Evolutionary conservation across 768 basidiomycete species (phyloP).

Genomic region (Naganishia kalamii): DNA sequence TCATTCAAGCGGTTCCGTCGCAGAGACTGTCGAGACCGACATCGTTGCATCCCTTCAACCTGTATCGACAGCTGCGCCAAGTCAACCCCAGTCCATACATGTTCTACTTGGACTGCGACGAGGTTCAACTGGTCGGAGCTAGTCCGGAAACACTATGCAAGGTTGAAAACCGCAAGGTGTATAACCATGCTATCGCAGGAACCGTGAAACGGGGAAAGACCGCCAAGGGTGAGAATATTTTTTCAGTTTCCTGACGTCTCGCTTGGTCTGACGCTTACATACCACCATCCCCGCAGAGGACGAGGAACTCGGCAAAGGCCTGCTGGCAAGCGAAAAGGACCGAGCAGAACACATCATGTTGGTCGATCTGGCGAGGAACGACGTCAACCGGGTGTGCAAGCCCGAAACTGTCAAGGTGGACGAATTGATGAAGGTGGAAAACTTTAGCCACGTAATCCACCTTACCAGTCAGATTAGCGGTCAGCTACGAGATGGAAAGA

Average conservation of each 20-base stretch:
- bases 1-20: conserved; percentile 97
- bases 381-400: conserved; percentile 94
- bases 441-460: conserved; percentile 97
- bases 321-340: conserved; percentile 84
- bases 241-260: neutral
- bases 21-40: conserved; percentile 83
- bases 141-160: conserved; percentile 97
- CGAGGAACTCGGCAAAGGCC: conserved; percentile 62
- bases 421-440: conserved; percentile 84
- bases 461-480: conserved; percentile 93
- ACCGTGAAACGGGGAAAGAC: conserved; percentile 83
- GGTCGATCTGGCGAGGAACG: conserved; percentile 93
- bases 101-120: conserved; percentile 94
- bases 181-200: conserved; percentile 96
- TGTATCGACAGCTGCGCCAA: conserved; percentile 83
- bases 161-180: conserved; percentile 83
- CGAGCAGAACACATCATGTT: conserved; percentile 98
- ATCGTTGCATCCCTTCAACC: conserved; percentile 89
- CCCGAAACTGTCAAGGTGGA: conserved; percentile 94
- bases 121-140: conserved; percentile 91
- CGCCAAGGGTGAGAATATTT: conserved; percentile 63
- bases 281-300: conserved; percentile 64
- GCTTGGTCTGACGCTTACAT: neutral
- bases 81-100: conserved; percentile 98
- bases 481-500: conserved; percentile 68